Evolutionary conservation across 805 yeast species (phyloP).

Genomic region (Candida arabinofermentans): DNA sequence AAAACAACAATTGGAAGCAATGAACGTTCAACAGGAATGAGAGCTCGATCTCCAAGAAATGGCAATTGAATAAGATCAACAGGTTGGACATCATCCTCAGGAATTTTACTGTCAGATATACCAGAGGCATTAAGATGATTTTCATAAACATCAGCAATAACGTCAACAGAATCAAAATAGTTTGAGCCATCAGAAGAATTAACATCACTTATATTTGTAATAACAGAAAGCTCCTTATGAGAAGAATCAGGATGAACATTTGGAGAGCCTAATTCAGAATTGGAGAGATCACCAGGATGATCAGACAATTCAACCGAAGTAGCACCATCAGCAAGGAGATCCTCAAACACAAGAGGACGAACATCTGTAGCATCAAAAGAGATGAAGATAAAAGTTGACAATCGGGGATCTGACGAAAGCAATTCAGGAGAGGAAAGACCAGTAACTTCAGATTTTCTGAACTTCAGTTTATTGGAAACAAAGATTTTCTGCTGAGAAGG

Average conservation of each 20-base stretch:
- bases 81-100: neutral
- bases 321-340: neutral
- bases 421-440: neutral
- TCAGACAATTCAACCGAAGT: neutral
- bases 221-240: neutral
- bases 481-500: conserved; percentile 1
- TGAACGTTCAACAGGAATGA: neutral
- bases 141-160: neutral
- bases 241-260: no score
- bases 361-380: no score
- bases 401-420: neutral
- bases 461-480: conserved; percentile 2
- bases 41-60: neutral
- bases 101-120: neutral
- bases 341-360: neutral
- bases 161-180: neutral
- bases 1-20: neutral
- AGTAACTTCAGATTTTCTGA: neutral
- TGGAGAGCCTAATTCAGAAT: neutral
- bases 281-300: neutral
- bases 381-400: no score
- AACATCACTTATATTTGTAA: neutral
- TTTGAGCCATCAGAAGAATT: neutral
- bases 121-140: neutral
- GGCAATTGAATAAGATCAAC: neutral